phyloP scores from a whole-genome alignment of 1,284 basidiomycete genomes.

The Hortiboletus rubellus region DNA sequence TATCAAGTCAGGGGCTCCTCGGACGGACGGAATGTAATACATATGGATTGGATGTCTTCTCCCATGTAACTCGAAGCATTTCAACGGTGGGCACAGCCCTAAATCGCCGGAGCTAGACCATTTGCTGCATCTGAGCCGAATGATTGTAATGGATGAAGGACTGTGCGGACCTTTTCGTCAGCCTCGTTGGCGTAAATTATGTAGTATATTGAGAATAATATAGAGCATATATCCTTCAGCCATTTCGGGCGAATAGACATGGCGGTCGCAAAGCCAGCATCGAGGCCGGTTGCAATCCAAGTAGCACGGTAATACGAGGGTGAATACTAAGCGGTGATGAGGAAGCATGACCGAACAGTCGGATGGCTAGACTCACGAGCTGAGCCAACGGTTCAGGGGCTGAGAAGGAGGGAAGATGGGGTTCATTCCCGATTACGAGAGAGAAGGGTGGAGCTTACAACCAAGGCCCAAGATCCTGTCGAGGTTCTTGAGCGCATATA shows the following conservation, averaged over 20 bases:
- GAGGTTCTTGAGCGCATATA: constrained; percentile 85
- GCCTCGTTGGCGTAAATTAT: constrained; percentile 92
- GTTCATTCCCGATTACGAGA: not conserved
- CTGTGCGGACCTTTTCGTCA: constrained; percentile 79
- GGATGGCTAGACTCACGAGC: constrained; percentile 54
- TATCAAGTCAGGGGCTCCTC: constrained; percentile 10
- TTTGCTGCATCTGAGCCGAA: not conserved
- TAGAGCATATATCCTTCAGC: constrained; percentile 83
- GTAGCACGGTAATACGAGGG: constrained; percentile 96
- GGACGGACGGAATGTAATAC: constrained; percentile 43
- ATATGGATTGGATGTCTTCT: constrained; percentile 94
- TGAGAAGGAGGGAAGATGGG: constrained; percentile 30
- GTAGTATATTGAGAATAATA: constrained; percentile 89
- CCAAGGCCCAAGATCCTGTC: constrained; percentile 86
- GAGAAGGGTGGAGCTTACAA: constrained; percentile 50
- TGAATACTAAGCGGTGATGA: constrained; percentile 65
- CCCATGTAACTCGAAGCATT: constrained; percentile 94
- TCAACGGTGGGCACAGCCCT: constrained; percentile 93
- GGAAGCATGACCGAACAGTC: constrained; percentile 6
- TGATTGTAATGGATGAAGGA: not conserved
- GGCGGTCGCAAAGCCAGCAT: constrained; percentile 95
- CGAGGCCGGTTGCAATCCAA: constrained; percentile 92
- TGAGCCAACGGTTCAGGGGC: constrained; percentile 92
- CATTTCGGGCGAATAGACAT: constrained; percentile 93
- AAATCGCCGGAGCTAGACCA: constrained; percentile 79